Percentiles rank a stretch among this genome's conserved stretches.
Evolutionary conservation across 163 green algal species (phyloP).

Genomic region (Chloromonas sp.): DNA sequence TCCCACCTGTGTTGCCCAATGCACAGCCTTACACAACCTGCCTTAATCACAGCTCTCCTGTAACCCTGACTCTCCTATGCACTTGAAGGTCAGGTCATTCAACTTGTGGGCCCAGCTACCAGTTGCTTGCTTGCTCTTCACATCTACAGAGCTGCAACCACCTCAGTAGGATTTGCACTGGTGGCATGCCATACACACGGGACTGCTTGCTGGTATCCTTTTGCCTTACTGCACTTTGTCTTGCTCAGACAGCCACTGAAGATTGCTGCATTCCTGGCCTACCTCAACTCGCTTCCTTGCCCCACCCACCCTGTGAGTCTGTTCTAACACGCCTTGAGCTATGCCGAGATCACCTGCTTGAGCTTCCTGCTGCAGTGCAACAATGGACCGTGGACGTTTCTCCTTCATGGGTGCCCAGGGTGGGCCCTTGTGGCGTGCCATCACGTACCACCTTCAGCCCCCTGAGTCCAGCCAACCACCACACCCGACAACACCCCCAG

Average conservation of each 20-base stretch:
- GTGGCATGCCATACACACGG: too few species aligned
- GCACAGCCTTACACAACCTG: too few species aligned
- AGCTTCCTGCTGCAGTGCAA: conserved; percentile 26
- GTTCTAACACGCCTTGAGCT: background rate
- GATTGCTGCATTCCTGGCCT: too few species aligned
- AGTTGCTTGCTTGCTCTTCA: too few species aligned
- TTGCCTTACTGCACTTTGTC: too few species aligned
- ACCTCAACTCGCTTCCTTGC: background rate
- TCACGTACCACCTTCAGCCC: conserved; percentile 63
- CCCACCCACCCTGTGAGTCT: background rate
- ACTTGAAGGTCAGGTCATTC: too few species aligned
- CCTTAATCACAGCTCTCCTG: too few species aligned
- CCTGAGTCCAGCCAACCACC: background rate
- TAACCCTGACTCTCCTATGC: too few species aligned
- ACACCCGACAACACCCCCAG: background rate
- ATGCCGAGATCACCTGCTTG: background rate
- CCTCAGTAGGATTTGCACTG: background rate
- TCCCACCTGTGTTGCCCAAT: too few species aligned
- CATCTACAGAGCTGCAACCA: background rate
- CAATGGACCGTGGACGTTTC: conserved; percentile 74
- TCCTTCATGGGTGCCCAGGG: conserved; percentile 86
- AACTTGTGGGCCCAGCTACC: too few species aligned
- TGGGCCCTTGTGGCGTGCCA: conserved; percentile 70
- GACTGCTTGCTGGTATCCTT: too few species aligned
- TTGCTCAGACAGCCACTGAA: too few species aligned